Conservation (phyloP, 495 filamentous ascomycete genomes). For the Aspergillus sclerotiicarbonarius region DNA sequence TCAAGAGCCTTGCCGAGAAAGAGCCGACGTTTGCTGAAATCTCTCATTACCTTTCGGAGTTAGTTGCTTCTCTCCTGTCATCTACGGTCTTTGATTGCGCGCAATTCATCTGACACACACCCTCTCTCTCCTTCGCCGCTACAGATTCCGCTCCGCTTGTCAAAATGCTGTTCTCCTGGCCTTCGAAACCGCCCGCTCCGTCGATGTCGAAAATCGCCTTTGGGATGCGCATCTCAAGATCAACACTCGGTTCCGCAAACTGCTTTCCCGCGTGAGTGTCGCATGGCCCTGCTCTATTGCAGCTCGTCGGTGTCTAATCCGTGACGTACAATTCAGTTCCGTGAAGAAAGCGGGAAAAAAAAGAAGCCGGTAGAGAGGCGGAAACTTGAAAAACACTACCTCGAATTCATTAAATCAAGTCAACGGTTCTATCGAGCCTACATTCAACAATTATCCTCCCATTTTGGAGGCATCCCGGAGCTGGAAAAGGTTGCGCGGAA, state of each 20-base stretch:
- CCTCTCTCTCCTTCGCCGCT: slow-evolving; percentile 8
- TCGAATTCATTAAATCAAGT: slow-evolving; percentile 78
- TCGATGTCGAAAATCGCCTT: slow-evolving; percentile 64
- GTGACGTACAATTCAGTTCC: slow-evolving; percentile 39
- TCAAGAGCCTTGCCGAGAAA: slow-evolving; percentile 50
- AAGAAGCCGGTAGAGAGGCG: slow-evolving; percentile 73
- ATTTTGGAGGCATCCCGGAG: slow-evolving; percentile 68
- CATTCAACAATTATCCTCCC: slow-evolving; percentile 72
- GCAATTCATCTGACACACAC: slow-evolving; percentile 21
- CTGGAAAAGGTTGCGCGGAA: slow-evolving; percentile 68
- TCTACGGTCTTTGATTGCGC: slow-evolving; percentile 14
- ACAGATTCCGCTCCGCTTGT: slow-evolving; percentile 67
- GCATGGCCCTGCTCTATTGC: neutral
- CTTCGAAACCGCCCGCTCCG: slow-evolving; percentile 62
- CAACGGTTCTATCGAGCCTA: slow-evolving; percentile 84
- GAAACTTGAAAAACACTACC: slow-evolving; percentile 76
- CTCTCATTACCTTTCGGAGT: slow-evolving; percentile 59
- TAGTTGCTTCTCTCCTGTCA: slow-evolving; percentile 26
- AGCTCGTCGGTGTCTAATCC: slow-evolving; percentile 13
- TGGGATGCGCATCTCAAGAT: slow-evolving; percentile 79
- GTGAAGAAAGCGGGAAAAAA: slow-evolving; percentile 54
- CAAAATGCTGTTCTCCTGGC: slow-evolving; percentile 71
- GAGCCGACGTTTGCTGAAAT: slow-evolving; percentile 57
- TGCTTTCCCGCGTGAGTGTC: slow-evolving; percentile 48
- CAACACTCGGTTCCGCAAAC: slow-evolving; percentile 72